Conservation (phyloP, 2,329 filamentous ascomycete genomes). For the Macrophomina tecta region DNA sequence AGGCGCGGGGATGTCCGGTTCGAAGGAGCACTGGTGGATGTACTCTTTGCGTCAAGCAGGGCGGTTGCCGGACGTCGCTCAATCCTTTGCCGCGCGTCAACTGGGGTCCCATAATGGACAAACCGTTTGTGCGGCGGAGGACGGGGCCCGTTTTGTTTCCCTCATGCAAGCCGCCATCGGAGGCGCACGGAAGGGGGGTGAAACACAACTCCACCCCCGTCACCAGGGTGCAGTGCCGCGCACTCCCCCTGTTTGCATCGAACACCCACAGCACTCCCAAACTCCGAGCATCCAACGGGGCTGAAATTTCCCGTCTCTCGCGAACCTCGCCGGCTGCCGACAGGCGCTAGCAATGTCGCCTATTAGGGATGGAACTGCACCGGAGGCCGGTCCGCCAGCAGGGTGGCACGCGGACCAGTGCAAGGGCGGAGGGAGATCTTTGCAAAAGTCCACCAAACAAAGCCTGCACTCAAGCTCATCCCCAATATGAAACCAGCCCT, state of each 20-base stretch:
- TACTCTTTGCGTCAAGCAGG: not conserved
- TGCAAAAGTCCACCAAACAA: conserved; percentile 20
- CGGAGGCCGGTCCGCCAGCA: conserved; percentile 2
- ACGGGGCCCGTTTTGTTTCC: not conserved
- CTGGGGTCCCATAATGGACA: not conserved
- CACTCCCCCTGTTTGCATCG: not conserved
- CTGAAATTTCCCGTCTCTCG: not conserved
- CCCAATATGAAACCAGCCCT: conserved; percentile 21
- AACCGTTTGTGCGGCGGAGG: not conserved
- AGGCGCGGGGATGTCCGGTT: not conserved
- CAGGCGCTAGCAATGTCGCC: not conserved
- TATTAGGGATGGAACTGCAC: not conserved
- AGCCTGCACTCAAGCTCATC: not conserved
- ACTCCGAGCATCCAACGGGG: not conserved
- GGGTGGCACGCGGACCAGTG: not conserved
- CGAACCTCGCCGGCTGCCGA: no score
- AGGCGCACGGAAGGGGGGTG: not conserved
- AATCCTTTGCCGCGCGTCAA: conserved; percentile 7
- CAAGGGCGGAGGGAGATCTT: not conserved
- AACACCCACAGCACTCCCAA: not conserved
- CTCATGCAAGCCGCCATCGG: conserved; percentile 4
- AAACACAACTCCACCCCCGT: conserved; percentile 16
- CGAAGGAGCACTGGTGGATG: conserved; percentile 24
- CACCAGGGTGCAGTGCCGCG: not conserved
- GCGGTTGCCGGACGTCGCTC: not conserved